These are phyloP conservation scores for Xylaria longipes DNA, from an alignment of 495 filamentous ascomycete species.

Conservation along the genomic window DNA sequence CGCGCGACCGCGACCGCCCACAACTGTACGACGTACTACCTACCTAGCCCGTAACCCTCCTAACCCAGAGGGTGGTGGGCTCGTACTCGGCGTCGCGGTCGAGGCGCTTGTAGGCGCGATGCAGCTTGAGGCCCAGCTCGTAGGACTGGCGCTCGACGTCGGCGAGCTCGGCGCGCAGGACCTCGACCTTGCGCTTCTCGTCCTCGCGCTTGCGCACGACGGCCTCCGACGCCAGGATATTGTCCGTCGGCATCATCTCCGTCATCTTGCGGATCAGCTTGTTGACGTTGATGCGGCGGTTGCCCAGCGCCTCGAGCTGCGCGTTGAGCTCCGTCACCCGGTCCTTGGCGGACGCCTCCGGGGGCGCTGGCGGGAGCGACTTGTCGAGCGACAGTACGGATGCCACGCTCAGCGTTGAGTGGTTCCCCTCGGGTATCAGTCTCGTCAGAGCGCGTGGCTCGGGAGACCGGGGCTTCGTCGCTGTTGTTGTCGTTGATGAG, in stretches of 20 bases:
- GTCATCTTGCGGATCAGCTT: conserved; percentile 77
- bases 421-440: conserved; percentile 10
- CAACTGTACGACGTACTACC: background rate
- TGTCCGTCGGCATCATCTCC: conserved; percentile 63
- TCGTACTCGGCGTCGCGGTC: conserved; percentile 70
- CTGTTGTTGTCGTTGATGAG: conserved; percentile 5
- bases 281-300: conserved; percentile 72
- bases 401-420: conserved; percentile 19
- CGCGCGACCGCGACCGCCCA: background rate
- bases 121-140: conserved; percentile 82
- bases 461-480: conserved; percentile 21
- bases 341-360: conserved; percentile 61
- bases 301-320: conserved; percentile 66
- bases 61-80: conserved; percentile 80
- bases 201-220: conserved; percentile 61
- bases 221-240: conserved; percentile 50
- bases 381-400: conserved; percentile 54
- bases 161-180: conserved; percentile 73
- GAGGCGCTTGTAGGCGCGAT: conserved; percentile 77
- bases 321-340: conserved; percentile 72
- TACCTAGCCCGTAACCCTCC: conserved; percentile 63
- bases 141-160: conserved; percentile 84
- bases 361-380: conserved; percentile 62
- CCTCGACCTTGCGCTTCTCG: conserved; percentile 75
- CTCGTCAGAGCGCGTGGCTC: conserved; percentile 30